Evolutionary conservation across 2,329 filamentous ascomycete species (phyloP), one percentile per base, ranked within the genome.

Genomic region (Hypoxylon sp.): DNA sequence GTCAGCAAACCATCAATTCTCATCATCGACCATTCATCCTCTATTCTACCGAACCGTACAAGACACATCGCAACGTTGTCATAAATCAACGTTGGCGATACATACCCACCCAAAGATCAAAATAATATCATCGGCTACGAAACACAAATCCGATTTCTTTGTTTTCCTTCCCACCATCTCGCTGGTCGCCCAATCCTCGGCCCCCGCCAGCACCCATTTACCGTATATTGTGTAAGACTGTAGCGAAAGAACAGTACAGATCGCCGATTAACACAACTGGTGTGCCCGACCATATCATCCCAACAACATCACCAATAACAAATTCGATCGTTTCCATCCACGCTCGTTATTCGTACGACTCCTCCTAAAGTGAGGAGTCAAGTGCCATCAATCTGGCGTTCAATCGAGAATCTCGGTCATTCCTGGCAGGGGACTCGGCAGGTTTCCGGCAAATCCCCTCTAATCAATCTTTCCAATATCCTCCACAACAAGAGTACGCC

Each of bases 301-400:
- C 37, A 55, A 35, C 46, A 53, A 24, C 55, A 14, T 63, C 57
- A 1, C 63, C 64, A 70, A 55, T 67, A 55, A 51, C 2, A n/a
- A 33, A 52, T 47, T 54, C 58, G 54, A 61, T 61, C 62, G 26
- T 57, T 64, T 60, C 58, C 39, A 60, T 48, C 42, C 51, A 29
- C 63, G 13, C 29, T 68, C 60, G 39, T 59, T 50, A 63, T 68
- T 66, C 39, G 54, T 64, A 55, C 53, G 73, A 70, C 74, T 77
- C 74, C 75, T 74, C 74, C 58, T 54, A 47, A 62, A 58, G 57
- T 17, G 73, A 72, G 74, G 75, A 71, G 74, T 75, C 71, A 59
- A 48, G n/a, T 53, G 50, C 59, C 59, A 66, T 60, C 75, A 76
- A 76, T 70, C 74, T 77, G 75, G 75, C 74, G 72, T 77, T 72